A percentile compares a stretch with the other conserved stretches of the same genome.
Evolutionary conservation across 768 basidiomycete genomes (phyloP).

Genomic region (Lactarius indigo): DNA sequence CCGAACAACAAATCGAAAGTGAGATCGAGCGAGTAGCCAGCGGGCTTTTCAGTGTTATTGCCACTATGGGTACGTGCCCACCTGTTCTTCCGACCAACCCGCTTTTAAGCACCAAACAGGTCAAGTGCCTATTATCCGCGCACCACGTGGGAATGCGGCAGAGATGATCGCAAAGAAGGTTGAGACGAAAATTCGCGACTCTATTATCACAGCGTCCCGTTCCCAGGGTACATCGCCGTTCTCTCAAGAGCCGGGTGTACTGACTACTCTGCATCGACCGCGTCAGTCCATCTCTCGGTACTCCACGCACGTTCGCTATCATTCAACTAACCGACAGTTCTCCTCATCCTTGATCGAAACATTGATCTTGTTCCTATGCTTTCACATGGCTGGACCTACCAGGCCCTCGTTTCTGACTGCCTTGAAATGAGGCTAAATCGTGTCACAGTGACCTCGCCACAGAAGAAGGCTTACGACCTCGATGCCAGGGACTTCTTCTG

Average conservation of each 20-base stretch:
- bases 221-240: conserved; percentile 64
- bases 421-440: conserved; percentile 96
- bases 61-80: conserved; percentile 65
- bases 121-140: conserved; percentile 90
- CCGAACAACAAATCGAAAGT: conserved; percentile 86
- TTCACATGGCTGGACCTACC: conserved; percentile 98
- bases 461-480: conserved; percentile 88
- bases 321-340: conserved; percentile 48
- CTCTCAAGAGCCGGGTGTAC: conserved; percentile 72
- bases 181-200: conserved; percentile 87
- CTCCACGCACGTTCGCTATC: background rate
- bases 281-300: conserved; percentile 45
- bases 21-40: conserved; percentile 90
- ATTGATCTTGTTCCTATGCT: conserved; percentile 91
- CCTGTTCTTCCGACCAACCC: background rate
- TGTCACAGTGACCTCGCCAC: conserved; percentile 73
- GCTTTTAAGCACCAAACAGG: conserved; percentile 42
- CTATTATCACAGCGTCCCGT: conserved; percentile 66
- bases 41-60: conserved; percentile 89
- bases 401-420: conserved; percentile 96
- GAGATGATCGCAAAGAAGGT: conserved; percentile 99
- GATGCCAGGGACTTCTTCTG: conserved; percentile 99
- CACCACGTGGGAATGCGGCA: conserved; percentile 93
- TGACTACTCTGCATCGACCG: conserved; percentile 85
- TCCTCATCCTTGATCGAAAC: conserved; percentile 92